Evolutionary conservation across 768 basidiomycete species (phyloP).

Genomic region (Coprinellus micaceus): DNA sequence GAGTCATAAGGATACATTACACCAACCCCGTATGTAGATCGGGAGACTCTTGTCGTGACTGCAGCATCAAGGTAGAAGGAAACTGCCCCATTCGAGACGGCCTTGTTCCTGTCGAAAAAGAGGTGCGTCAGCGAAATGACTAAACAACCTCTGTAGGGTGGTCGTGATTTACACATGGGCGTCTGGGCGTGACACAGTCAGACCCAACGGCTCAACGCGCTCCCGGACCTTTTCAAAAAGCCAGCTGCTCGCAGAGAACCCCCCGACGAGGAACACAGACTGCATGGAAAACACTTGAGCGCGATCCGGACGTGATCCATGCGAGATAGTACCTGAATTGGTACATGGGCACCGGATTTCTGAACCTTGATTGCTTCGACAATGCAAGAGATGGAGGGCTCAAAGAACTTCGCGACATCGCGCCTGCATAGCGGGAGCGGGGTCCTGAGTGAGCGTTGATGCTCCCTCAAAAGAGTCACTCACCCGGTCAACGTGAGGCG

Average conservation of each 20-base stretch:
- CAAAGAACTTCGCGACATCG: constrained; percentile 17
- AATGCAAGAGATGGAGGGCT: constrained; percentile 20
- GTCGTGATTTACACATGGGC: constrained; percentile 39
- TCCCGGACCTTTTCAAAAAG: constrained; percentile 37
- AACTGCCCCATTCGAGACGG: constrained; percentile 42
- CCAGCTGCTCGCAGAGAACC: constrained; percentile 51
- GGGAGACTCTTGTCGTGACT: constrained; percentile 40
- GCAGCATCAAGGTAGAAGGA: constrained; percentile 35
- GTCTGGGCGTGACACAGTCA: constrained; percentile 42
- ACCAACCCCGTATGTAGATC: constrained; percentile 35
- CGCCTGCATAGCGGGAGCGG: not conserved
- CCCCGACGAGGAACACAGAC: constrained; percentile 46
- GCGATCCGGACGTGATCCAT: too few species aligned
- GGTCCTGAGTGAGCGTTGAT: too few species aligned
- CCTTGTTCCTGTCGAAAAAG: constrained; percentile 26
- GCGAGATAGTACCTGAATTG: constrained; percentile 11
- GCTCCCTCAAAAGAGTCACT: too few species aligned
- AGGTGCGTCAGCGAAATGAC: not conserved
- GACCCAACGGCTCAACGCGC: constrained; percentile 28
- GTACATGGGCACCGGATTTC: constrained; percentile 5
- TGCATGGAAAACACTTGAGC: constrained; percentile 7
- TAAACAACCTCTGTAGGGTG: not conserved
- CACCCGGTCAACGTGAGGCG: constrained; percentile 36
- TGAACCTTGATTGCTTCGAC: constrained; percentile 16
- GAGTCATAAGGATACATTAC: constrained; percentile 24